Evolutionary conservation across 1,284 basidiomycete genomes (phyloP).

Genomic region (Apiotrichum gracile): DNA sequence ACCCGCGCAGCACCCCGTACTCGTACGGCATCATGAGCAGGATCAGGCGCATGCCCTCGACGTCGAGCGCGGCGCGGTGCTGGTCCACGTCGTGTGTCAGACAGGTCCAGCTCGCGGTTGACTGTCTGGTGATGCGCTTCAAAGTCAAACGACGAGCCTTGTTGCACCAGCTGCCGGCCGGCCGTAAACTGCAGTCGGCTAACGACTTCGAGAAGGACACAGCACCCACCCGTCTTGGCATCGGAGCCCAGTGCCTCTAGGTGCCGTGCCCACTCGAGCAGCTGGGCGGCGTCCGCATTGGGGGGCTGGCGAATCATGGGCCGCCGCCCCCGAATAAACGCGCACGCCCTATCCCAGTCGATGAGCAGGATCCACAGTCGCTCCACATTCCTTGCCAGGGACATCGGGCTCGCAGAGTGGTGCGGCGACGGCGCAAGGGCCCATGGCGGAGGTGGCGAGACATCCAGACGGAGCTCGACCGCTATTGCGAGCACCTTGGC

Average conservation of each 20-base stretch:
- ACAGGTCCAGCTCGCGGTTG: slow-evolving; percentile 4
- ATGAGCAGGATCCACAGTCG: slow-evolving; percentile 9
- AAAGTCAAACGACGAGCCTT: neutral
- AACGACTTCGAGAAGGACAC: neutral
- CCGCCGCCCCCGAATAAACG: slow-evolving; percentile 15
- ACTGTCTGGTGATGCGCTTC: neutral
- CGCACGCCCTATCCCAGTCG: slow-evolving; percentile 15
- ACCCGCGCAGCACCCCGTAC: neutral
- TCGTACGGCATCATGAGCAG: slow-evolving; percentile 18
- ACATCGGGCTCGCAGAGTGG: neutral
- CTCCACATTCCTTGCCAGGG: slow-evolving; percentile 10
- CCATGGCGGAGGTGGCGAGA: slow-evolving; percentile 11
- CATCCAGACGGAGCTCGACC: slow-evolving; percentile 15
- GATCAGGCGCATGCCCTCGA: slow-evolving; percentile 13
- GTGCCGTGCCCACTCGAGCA: neutral
- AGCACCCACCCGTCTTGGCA: neutral
- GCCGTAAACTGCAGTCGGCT: neutral
- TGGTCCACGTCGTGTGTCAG: slow-evolving; percentile 1
- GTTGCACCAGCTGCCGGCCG: neutral
- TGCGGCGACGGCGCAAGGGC: neutral
- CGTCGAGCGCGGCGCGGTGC: slow-evolving; percentile 9
- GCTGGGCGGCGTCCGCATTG: neutral
- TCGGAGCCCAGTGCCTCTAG: neutral
- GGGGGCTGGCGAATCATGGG: slow-evolving; percentile 7
- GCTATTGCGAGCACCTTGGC: slow-evolving; percentile 12